Evolutionary conservation across 257 asterid genomes (phyloP), one percentile per base, ranked within the genome.

Genomic region (Penstemon barbatus): DNA sequence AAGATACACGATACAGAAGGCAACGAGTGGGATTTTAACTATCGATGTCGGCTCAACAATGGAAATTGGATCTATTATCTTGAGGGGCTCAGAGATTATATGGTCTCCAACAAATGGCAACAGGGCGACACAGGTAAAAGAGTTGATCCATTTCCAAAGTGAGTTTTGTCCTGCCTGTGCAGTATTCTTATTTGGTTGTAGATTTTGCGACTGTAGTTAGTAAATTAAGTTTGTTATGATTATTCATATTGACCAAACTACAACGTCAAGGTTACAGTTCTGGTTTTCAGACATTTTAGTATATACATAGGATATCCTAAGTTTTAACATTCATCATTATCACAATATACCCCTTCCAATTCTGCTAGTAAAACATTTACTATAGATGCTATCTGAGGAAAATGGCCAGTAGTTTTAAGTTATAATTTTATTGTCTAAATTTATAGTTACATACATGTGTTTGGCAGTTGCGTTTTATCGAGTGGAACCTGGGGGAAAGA

Each of bases 41-140:
- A 79, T 75, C 85, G 89, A 10, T 86, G 76, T 71, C 81, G 89
- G 88, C 77, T 76, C 56, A 78, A 79, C 74, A 68, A 74, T 49
- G 92, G 91, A 45, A 80, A 79, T 74, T 82, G 82, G 80, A 80
- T 81, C 71, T 84, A 84, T 75, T 75, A 80, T 71, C 84, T 86
- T 43, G 94, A 89, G 74, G 96, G 96, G 72, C 86, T 89, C 70
- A 76, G 84, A 74, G 89, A 86, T 62, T 69, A 79, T 73, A 83
- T 89, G 84, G 75, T 78, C 75, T 68, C 87, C 33, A 84, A 84
- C 71, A 69, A 74, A 66, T 89, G 94, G 94, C 87, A 83, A 71
- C 74, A 88, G 8, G 96, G 96, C 2, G 94, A 89, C 77, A 83
- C 82, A 76, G 96, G 96, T 89, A 77, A 48, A 40, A 36, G 37